Conservation (phyloP, 2,329 filamentous ascomycete species). For the Pseudogymnoascus sp. region DNA sequence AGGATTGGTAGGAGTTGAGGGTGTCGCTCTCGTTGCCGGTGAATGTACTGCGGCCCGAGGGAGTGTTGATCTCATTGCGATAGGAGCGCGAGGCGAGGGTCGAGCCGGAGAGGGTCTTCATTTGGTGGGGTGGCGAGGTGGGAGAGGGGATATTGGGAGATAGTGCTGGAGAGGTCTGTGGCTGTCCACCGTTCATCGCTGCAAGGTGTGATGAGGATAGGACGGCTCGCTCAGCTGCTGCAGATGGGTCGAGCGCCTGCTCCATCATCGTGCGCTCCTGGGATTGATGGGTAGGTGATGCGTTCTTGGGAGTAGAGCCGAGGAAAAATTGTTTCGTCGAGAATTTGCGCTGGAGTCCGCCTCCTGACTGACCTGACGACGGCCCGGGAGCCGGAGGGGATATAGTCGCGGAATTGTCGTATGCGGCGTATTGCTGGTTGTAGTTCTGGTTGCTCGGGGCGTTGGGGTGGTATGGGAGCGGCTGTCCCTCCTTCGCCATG, state of each 20-base stretch:
- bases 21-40: conserved; percentile 37
- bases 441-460: conserved; percentile 16
- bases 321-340: conserved; percentile 69
- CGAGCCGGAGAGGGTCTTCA: conserved; percentile 21
- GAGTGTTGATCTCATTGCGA: conserved; percentile 46
- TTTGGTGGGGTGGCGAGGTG: conserved; percentile 51
- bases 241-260: conserved; percentile 59
- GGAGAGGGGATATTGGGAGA: conserved; percentile 58
- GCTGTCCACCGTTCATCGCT: conserved; percentile 58
- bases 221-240: conserved; percentile 58
- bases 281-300: conserved; percentile 64
- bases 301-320: conserved; percentile 64
- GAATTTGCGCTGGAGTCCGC: conserved; percentile 60
- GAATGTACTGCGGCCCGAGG: conserved; percentile 48
- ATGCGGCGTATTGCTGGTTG: conserved; percentile 29
- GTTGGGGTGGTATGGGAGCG: conserved; percentile 51
- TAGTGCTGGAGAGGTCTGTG: conserved; percentile 43
- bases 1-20: conserved; percentile 20
- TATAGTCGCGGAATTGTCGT: conserved; percentile 38
- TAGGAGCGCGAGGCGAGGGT: conserved; percentile 55
- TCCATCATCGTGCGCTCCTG: conserved; percentile 59
- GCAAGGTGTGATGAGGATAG: conserved; percentile 61
- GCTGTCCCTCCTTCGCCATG: conserved; percentile 85
- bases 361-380: conserved; percentile 42
- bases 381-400: conserved; percentile 52